Evolutionary conservation across 441 rosid species (phyloP).

Genomic region (Gossypium lobatum): DNA sequence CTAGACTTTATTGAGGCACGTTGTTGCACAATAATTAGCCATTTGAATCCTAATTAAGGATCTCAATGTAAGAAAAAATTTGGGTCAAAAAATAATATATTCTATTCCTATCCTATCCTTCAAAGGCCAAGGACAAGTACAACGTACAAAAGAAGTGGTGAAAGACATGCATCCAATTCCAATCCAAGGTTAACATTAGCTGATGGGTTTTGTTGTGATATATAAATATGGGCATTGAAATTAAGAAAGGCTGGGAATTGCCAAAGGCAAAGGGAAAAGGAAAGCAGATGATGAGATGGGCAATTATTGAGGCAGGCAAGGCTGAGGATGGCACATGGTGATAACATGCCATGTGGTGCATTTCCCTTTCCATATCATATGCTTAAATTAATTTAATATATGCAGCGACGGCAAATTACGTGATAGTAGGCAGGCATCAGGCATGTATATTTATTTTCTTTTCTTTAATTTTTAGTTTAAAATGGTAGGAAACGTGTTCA

Average conservation of each 20-base stretch:
- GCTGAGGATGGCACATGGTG: not conserved
- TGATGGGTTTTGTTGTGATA: not conserved
- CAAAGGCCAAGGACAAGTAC: not conserved
- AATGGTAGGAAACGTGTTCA: not conserved
- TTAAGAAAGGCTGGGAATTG: not conserved
- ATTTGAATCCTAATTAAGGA: not conserved
- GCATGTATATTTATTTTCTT: not conserved
- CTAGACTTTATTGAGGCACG: not conserved
- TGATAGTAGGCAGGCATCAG: not conserved
- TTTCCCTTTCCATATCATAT: not conserved
- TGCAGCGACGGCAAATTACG: constrained; percentile 1
- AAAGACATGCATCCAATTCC: not conserved
- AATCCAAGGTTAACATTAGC: not conserved
- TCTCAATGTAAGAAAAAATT: not conserved
- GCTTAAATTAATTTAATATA: not conserved
- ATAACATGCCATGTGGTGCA: not conserved
- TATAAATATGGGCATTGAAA: not conserved
- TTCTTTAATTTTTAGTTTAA: not conserved
- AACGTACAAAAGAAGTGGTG: not conserved
- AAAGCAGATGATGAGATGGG: not conserved
- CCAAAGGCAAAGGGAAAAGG: not conserved
- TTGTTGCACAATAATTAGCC: not conserved
- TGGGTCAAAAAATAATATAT: not conserved
- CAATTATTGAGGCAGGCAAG: not conserved
- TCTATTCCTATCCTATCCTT: not conserved